phyloP scores from a whole-genome alignment of 192 early-diverging fungal species.

The Linnemannia zychae region DNA sequence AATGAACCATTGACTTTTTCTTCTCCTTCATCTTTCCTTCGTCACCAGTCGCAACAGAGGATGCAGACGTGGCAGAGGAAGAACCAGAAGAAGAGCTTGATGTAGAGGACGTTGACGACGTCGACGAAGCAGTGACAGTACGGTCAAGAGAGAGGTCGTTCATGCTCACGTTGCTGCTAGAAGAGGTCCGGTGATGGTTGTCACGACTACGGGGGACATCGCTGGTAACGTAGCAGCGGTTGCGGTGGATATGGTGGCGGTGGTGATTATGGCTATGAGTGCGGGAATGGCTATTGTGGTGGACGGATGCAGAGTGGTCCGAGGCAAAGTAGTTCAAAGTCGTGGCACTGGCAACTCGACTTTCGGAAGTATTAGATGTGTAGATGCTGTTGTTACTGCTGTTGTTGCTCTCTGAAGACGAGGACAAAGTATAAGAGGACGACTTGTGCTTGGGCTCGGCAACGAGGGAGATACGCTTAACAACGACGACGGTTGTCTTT shows the following conservation, averaged over 20 bases:
- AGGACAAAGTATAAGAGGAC: not conserved
- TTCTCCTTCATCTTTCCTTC: not conserved
- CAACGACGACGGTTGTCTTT: constrained; percentile 18
- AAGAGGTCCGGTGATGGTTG: not conserved
- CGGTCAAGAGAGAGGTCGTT: not conserved
- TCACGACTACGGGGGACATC: constrained; percentile 26
- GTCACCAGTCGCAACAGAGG: not conserved
- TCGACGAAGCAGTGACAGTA: not conserved
- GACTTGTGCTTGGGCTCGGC: constrained; percentile 27
- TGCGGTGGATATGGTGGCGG: not conserved
- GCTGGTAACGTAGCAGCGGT: constrained; percentile 20
- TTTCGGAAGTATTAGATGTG: not conserved
- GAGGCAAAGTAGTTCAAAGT: not conserved
- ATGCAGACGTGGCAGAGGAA: not conserved
- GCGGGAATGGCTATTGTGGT: not conserved
- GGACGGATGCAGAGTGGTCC: not conserved
- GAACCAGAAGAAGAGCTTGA: not conserved
- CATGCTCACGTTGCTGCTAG: not conserved
- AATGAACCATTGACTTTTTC: not conserved
- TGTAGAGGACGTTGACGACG: not conserved
- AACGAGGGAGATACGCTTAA: constrained; percentile 27
- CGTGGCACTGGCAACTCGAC: not conserved
- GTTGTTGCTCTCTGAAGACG: not conserved
- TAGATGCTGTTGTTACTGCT: not conserved
- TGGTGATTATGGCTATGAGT: not conserved